Evolutionary conservation across 495 filamentous ascomycete genomes (phyloP), one percentile per base, ranked within the genome.

Genomic region (Penicillium arizonense): DNA sequence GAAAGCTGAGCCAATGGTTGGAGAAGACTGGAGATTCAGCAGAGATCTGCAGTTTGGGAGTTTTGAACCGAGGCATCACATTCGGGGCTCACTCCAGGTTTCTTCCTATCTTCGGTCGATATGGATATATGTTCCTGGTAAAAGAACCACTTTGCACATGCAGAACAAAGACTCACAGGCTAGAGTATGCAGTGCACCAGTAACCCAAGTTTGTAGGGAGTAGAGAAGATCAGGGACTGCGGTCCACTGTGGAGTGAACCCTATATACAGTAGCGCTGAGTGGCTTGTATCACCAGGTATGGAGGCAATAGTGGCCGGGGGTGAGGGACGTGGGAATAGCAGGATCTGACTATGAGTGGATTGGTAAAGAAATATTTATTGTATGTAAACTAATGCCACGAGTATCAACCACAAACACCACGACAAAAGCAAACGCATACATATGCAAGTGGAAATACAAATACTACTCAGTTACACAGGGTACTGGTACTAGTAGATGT

Each of bases 31-130:
- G 12, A 7, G 34, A n/a, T 36, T 42, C 39, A 24, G 39, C 26
- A 10, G 39, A 23, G 36, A 46, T 42, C 44, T 26, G 23, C 24
- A 21, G 5, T 24, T 1, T 26, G 16, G 36, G 32, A 42, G 26
- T 9, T 33, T 41, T 42, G n/a, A 23, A 45, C 50, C 55, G 50
- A 53, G 44, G 33, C 28, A 48, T 57, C 55, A 44, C 49, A 43
- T 57, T 45, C 28, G 14, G 20, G 45, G 12, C 28, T 23, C n/a
- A 38, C 12, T 20, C 26, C 26, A 20, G 26, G 5, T 18, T 18
- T 20, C 6, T 9, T 32, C 24, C 16, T 14, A 35, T 28, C 4
- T 14, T 47, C 33, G 28, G 14, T 4, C 33, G 11, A 26, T 23
- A 5, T 47, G 33, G 13, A 37, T 36, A 20, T 10, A 18, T 8